Evolutionary conservation across 108 stramenopile species (phyloP).

Genomic region (Ochromonas danica): DNA sequence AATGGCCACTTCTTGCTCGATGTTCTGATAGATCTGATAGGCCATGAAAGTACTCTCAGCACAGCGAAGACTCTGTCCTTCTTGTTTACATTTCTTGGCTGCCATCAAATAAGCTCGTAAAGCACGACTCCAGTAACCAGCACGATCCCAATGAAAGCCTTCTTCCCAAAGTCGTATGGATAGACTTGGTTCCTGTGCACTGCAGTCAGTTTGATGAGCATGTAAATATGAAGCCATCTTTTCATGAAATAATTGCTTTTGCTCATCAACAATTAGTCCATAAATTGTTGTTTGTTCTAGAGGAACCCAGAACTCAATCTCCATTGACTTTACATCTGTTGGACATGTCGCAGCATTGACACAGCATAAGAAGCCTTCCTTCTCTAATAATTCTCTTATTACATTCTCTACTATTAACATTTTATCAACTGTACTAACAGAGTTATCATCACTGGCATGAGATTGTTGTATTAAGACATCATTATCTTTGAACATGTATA

Average conservation of each 20-base stretch:
- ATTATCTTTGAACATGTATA: neutral
- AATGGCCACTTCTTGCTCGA: neutral
- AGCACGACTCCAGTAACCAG: neutral
- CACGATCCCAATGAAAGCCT: constrained; percentile 3
- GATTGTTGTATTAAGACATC: too few species aligned
- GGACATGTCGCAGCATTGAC: too few species aligned
- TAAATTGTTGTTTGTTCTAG: constrained; percentile 19
- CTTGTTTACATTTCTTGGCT: neutral
- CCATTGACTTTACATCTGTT: neutral
- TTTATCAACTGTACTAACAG: too few species aligned
- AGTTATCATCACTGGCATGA: too few species aligned
- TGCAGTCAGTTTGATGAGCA: neutral
- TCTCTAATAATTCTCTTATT: too few species aligned
- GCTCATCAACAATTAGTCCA: neutral
- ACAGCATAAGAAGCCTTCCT: too few species aligned
- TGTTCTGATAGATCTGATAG: neutral
- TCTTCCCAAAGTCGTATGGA: neutral
- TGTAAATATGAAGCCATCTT: neutral
- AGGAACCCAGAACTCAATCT: neutral
- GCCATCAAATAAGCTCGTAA: neutral
- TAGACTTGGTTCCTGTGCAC: too few species aligned
- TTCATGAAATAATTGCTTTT: neutral
- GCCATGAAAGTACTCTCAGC: neutral
- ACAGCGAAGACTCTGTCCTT: neutral
- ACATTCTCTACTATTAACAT: too few species aligned